Evolutionary conservation across 192 early-diverging fungal species (phyloP).

Genomic region (Rhizophlyctis rosea): DNA sequence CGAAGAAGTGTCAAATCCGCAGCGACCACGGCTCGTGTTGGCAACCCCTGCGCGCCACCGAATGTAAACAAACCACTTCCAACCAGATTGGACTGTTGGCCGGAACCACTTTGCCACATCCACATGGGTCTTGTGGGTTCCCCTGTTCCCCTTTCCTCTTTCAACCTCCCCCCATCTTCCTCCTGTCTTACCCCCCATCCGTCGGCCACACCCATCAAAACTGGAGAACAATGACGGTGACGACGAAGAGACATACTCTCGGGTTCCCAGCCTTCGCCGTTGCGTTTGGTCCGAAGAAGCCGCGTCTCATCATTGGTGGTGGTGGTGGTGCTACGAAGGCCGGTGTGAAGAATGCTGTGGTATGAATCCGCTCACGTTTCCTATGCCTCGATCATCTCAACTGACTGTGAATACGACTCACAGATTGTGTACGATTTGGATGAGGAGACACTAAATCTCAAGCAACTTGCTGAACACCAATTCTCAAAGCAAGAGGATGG

Average conservation of each 20-base stretch:
- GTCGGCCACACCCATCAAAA: no score
- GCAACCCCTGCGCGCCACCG: no score
- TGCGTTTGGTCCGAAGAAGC: constrained; percentile 38
- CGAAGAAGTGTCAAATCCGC: no score
- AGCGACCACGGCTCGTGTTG: no score
- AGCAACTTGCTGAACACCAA: constrained; percentile 25
- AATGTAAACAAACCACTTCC: no score
- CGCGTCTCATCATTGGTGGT: constrained; percentile 58
- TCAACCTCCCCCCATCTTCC: no score
- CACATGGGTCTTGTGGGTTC: no score
- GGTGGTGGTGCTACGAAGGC: constrained; percentile 80
- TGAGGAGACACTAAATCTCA: constrained; percentile 31
- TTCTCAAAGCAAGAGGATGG: constrained; percentile 71
- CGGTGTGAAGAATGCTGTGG: constrained; percentile 87
- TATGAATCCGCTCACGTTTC: constrained; percentile 33
- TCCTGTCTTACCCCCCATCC: no score
- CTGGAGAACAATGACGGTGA: constrained; percentile 18
- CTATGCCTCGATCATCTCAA: not conserved
- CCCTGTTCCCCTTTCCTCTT: no score
- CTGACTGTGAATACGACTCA: not conserved
- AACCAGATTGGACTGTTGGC: no score
- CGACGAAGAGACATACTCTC: constrained; percentile 14
- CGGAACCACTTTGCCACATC: no score
- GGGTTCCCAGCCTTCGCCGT: constrained; percentile 50
- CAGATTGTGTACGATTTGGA: constrained; percentile 41